Base-by-base conservation (phyloP, 371 early-diverging fungal genomes). In the Mortierella sp. region DNA sequence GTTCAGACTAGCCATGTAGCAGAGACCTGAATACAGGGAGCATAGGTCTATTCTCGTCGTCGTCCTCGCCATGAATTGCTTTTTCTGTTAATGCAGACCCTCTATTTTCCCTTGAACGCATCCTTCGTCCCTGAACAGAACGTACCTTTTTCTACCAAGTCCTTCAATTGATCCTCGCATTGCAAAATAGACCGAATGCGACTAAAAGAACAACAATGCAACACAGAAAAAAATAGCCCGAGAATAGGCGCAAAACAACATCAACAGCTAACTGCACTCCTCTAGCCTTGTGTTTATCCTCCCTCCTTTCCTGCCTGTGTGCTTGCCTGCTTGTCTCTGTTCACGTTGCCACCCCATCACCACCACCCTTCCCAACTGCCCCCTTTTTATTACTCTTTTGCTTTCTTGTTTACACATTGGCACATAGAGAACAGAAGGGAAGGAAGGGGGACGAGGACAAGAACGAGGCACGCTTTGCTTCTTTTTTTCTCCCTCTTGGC, bases 301-400 rank as follows among this genome's bases (percentile, higher is more conserved):
- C 6, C 43, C 59, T 54, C 24, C 2, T 19, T 14, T 59, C 31
- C 5, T 64, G 37, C 31, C 19, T 28, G 16, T 59, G 6, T 16
- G 0, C 16, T 21, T 37, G 37, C 19, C 31, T 21, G 19, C 28
- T 54, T 28, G 4, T 57, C 8, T 67, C n/a, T 21, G 67, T 67
- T 67, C 67, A 67, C 43, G 67, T 67, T 67, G 40, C 37, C 37
- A 64, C 37, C 64, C 34, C 64, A 5, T n/a, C n/a, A n/a, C n/a
- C n/a, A n/a, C n/a, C n/a, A n/a, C n/a, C 43, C 64, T 37, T 37
- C 64, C 43, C 34, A 67, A 67, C 67, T 48, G 51, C 21, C 46
- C 31, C 51, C 21, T 44, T 72, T 71, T 72, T 72, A 51, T 72
- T 51, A 31, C 61, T 34, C 19, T 61, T 61, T 28, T 55, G 9